phyloP scores from a whole-genome alignment of 2,329 filamentous ascomycete genomes.

The Aspergillus fumigatiaffinis region DNA sequence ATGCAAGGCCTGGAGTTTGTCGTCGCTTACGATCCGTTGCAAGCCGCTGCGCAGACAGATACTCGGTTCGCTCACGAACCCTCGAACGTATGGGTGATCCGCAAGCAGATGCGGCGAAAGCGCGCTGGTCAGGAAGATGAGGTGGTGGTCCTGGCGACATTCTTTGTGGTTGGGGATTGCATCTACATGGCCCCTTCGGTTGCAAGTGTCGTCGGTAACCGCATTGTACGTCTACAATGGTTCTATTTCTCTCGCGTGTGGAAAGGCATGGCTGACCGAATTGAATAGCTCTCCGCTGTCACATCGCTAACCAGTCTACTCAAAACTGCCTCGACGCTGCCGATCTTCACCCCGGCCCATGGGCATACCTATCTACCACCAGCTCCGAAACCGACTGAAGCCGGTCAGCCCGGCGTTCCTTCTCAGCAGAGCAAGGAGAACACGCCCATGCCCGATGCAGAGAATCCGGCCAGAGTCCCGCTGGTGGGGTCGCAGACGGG shows the following conservation, averaged over 20 bases:
- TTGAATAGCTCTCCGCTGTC: constrained; percentile 49
- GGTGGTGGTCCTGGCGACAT: constrained; percentile 53
- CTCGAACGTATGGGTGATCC: constrained; percentile 56
- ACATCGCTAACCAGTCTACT: constrained; percentile 55
- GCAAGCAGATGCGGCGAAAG: constrained; percentile 54
- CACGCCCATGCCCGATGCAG: constrained; percentile 42
- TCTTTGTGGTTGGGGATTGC: constrained; percentile 58
- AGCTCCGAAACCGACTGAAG: constrained; percentile 38
- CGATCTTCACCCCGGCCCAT: constrained; percentile 55
- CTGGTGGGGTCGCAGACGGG: constrained; percentile 20
- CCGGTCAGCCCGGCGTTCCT: constrained; percentile 29
- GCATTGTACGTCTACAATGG: constrained; percentile 43
- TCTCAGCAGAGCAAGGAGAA: constrained; percentile 47
- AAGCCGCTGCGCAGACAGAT: constrained; percentile 40
- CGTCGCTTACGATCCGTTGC: constrained; percentile 55
- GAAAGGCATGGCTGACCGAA: constrained; percentile 6
- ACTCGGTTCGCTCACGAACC: constrained; percentile 42
- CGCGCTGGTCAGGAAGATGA: constrained; percentile 43
- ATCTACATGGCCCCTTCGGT: constrained; percentile 61
- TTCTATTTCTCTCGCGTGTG: constrained; percentile 3
- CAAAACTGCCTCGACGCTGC: constrained; percentile 50
- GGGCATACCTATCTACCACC: constrained; percentile 58
- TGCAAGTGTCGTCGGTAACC: constrained; percentile 53
- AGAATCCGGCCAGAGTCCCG: constrained; percentile 25
- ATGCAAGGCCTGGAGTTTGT: constrained; percentile 59